These are phyloP conservation scores for Hypoxylon sp. DNA, from an alignment of 2,329 filamentous ascomycete genomes.

Conservation along the genomic window DNA sequence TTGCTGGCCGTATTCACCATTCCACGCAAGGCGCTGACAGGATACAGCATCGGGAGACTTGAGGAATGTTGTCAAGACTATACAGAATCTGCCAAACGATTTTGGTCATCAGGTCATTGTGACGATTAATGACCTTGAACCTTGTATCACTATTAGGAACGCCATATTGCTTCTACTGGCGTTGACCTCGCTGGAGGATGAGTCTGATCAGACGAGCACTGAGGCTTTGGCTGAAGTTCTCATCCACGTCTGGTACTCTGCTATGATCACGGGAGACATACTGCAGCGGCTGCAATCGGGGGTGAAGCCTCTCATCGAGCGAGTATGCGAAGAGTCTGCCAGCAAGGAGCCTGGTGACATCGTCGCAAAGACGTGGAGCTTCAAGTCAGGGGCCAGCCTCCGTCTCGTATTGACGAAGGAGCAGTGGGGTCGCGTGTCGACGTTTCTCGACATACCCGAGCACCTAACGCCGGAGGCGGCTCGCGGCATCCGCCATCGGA, in stretches of 20 bases:
- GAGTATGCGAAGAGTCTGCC: background rate
- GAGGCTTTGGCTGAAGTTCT: slow-evolving; percentile 2
- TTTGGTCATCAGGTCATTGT: slow-evolving; percentile 33
- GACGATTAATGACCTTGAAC: slow-evolving; percentile 51
- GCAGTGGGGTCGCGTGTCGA: slow-evolving; percentile 3
- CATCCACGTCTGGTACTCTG: slow-evolving; percentile 26
- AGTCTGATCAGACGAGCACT: slow-evolving; percentile 44
- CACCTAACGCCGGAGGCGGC: slow-evolving; percentile 7
- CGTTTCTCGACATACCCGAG: background rate
- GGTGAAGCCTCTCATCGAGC: slow-evolving; percentile 11
- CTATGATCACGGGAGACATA: slow-evolving; percentile 4
- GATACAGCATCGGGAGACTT: slow-evolving; percentile 11
- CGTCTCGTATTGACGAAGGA: slow-evolving; percentile 2
- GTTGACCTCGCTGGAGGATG: slow-evolving; percentile 44
- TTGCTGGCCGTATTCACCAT: background rate
- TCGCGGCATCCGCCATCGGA: slow-evolving; percentile 32
- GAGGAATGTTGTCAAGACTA: slow-evolving; percentile 7
- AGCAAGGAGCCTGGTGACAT: background rate
- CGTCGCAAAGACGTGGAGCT: slow-evolving; percentile 1
- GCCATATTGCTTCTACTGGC: slow-evolving; percentile 50
- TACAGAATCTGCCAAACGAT: background rate
- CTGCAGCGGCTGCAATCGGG: slow-evolving; percentile 7
- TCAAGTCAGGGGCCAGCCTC: slow-evolving; percentile 3
- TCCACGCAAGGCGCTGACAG: background rate
- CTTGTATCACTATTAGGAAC: slow-evolving; percentile 51